phyloP scores from a whole-genome alignment of 139 green algal species.

The Astrephomene gubernaculifera region DNA sequence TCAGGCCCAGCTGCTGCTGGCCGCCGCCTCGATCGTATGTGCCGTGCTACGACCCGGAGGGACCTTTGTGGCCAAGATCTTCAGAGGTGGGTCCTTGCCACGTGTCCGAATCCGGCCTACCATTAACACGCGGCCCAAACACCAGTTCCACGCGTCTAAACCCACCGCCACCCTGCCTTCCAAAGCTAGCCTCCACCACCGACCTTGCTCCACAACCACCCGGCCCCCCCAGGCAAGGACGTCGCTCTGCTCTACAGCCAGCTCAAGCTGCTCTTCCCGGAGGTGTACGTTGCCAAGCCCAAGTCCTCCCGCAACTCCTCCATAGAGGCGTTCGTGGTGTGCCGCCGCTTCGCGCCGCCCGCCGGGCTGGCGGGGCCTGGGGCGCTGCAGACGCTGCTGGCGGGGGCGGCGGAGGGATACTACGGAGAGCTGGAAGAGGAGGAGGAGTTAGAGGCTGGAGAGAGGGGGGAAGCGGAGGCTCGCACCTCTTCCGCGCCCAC shows the following conservation, averaged over 20 bases:
- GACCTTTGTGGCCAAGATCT: constrained; percentile 96
- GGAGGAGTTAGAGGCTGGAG: neutral
- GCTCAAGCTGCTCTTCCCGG: constrained; percentile 90
- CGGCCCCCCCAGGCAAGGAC: constrained; percentile 81
- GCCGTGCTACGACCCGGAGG: constrained; percentile 88
- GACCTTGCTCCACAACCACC: no score
- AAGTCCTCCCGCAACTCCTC: constrained; percentile 93
- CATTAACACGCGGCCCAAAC: no score
- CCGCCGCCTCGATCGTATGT: constrained; percentile 88
- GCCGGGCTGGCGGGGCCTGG: constrained; percentile 67
- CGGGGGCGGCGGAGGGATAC: constrained; percentile 1
- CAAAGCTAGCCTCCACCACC: no score
- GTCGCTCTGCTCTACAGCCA: constrained; percentile 93
- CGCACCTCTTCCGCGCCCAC: neutral
- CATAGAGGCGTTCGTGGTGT: constrained; percentile 98
- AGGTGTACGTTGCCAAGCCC: constrained; percentile 96
- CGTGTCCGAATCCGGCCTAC: no score
- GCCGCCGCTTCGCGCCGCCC: constrained; percentile 79
- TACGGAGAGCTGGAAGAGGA: neutral
- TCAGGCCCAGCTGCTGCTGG: constrained; percentile 94
- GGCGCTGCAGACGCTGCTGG: constrained; percentile 20
- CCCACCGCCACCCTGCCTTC: no score
- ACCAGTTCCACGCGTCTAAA: no score
- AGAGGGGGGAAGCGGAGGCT: neutral
- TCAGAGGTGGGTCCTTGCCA: constrained; percentile 74